A percentile compares a stretch with the other conserved stretches of the same genome.
These are phyloP conservation scores for Wilcoxina mikolae DNA, from an alignment of 495 filamentous ascomycete genomes.

Conservation along the genomic window DNA sequence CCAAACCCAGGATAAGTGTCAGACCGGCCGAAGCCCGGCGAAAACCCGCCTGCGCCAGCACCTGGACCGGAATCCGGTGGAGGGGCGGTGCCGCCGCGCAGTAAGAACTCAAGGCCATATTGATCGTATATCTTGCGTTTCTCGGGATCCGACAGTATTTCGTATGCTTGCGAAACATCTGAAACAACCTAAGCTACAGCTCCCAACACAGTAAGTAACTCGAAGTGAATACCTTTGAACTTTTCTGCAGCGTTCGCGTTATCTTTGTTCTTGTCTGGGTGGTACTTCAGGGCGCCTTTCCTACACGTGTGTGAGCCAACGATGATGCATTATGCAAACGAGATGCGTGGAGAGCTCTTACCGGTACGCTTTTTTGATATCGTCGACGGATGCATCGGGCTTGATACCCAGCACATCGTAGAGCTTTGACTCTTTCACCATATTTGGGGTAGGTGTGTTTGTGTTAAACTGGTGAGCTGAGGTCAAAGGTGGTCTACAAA, in stretches of 20 bases:
- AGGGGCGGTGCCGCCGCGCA: constrained; percentile 62
- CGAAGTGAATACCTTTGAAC: constrained; percentile 50
- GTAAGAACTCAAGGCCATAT: constrained; percentile 81
- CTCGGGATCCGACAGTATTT: constrained; percentile 92
- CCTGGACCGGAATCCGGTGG: constrained; percentile 41
- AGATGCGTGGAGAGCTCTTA: constrained; percentile 32
- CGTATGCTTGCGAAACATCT: constrained; percentile 91
- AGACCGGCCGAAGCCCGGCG: constrained; percentile 38
- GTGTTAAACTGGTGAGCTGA: neutral
- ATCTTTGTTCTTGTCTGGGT: constrained; percentile 96
- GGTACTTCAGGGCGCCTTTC: constrained; percentile 78
- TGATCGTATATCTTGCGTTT: constrained; percentile 94
- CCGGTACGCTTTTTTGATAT: constrained; percentile 95
- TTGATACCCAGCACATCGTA: constrained; percentile 66
- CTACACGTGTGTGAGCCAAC: constrained; percentile 30
- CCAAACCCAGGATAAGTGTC: constrained; percentile 40
- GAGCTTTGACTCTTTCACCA: constrained; percentile 78
- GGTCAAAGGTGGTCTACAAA: neutral
- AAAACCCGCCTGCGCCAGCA: constrained; percentile 20
- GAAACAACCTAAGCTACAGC: neutral
- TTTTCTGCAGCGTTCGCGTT: constrained; percentile 69
- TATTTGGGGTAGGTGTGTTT: constrained; percentile 24
- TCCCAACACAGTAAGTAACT: neutral
- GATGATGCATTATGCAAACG: neutral
- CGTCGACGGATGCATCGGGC: constrained; percentile 68